A percentile compares a stretch with the other conserved stretches of the same genome.
These are phyloP conservation scores for Hymenoscyphus fraxineus DNA, from an alignment of 2,329 filamentous ascomycete genomes.

Conservation along the genomic window DNA sequence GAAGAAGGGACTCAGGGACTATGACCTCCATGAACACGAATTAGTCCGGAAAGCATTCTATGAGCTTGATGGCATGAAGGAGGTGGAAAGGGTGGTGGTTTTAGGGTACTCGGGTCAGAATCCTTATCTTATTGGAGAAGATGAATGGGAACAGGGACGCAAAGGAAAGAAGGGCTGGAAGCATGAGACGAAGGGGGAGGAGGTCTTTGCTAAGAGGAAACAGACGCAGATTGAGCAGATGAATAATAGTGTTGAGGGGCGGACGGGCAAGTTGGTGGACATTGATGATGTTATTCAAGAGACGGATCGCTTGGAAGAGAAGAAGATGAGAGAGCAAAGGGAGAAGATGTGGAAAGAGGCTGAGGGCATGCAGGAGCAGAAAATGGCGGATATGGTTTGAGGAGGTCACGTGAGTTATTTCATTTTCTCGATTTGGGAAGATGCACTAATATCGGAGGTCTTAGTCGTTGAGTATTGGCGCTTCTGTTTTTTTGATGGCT, in stretches of 20 bases:
- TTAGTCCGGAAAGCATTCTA: slow-evolving; percentile 26
- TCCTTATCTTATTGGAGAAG: slow-evolving; percentile 23
- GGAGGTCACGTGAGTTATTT: slow-evolving; percentile 2
- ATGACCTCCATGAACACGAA: slow-evolving; percentile 26
- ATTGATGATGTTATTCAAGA: slow-evolving; percentile 16
- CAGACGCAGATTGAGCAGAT: background rate
- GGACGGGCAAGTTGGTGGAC: slow-evolving; percentile 16
- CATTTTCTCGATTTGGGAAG: background rate
- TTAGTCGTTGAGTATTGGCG: background rate
- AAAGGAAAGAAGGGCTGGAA: slow-evolving; percentile 8
- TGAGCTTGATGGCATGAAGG: slow-evolving; percentile 22
- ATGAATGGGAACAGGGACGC: slow-evolving; percentile 6
- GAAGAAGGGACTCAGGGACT: slow-evolving; percentile 27
- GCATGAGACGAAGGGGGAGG: slow-evolving; percentile 5
- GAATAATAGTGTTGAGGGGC: slow-evolving; percentile 8
- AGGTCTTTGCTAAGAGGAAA: slow-evolving; percentile 2
- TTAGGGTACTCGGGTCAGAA: slow-evolving; percentile 30
- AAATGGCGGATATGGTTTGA: slow-evolving; percentile 17
- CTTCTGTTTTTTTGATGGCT: background rate
- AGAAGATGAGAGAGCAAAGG: slow-evolving; percentile 7
- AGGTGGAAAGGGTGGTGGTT: slow-evolving; percentile 25
- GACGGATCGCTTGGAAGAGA: slow-evolving; percentile 10
- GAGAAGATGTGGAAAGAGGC: slow-evolving; percentile 17
- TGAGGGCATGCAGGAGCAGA: slow-evolving; percentile 11
- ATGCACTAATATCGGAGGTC: background rate